Evolutionary conservation across 371 early-diverging fungal genomes (phyloP), one percentile per base, ranked within the genome.

Genomic region (Rhizoclosmatium hyalinum): DNA sequence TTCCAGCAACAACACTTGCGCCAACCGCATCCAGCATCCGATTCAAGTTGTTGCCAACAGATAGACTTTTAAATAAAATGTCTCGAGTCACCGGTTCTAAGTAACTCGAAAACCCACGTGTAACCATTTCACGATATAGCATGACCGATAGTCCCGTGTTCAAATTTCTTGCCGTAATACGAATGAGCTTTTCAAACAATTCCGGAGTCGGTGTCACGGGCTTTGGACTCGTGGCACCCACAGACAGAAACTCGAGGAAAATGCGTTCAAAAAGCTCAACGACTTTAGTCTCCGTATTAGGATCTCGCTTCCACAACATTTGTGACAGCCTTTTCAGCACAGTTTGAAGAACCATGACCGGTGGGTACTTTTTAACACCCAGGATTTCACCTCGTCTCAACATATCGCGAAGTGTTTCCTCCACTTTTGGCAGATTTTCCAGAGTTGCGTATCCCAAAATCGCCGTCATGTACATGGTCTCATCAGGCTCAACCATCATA

Each of bases 401-500:
- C 24, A 75, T 46, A 4, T 39, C 44, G 3, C 42, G 39, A 5
- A 75, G 19, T 4, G 68, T 69, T n/a, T 50, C 75, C 44, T 65
- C 54, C 47, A 65, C 57, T 39, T 54, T 58, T 17, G 10, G 65
- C 45, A 71, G n/a, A 32, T 72, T 66, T 17, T 65, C 65, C 58
- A 65, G 12, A 32, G 57, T 66, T 17, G 45, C 45, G 57, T 76
- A 65, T 8, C 42, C 44, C 19, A 19, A n/a, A 32, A 65, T 44
- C 6, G 67, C 67, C 8, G 47, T 76, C 55, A 65, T 44, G 46
- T 71, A 64, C 58, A 75, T 65, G 3, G 70, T 53, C 17, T 69
- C 66, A 47, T 75, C 71, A 8, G 75, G 69, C 41, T 75, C 75
- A 2, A 75, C 47, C 53, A 53, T 50, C 12, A 12, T 10, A 17